These are phyloP conservation scores for Paxillus ammoniavirescens DNA, from an alignment of 768 basidiomycete species.

Conservation along the genomic window DNA sequence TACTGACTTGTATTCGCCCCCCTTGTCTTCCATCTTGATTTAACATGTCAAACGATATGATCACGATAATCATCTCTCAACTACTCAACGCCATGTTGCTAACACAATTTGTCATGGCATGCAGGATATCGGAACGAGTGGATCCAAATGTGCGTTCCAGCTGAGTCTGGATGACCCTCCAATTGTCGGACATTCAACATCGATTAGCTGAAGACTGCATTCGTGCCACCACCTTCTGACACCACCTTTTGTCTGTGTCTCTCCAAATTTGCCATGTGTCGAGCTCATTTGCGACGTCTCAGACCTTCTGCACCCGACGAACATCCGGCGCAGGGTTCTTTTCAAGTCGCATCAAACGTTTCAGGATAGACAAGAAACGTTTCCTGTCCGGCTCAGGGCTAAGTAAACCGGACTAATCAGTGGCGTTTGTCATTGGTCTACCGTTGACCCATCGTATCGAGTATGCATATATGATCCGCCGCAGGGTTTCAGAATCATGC, in stretches of 20 bases:
- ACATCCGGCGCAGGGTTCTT: constrained; percentile 7
- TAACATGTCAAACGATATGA: constrained; percentile 3
- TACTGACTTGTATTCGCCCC: constrained; percentile 4
- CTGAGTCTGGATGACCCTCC: not conserved
- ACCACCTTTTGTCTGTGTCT: not conserved
- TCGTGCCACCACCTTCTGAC: constrained; percentile 3
- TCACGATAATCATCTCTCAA: constrained; percentile 6
- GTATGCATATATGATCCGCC: constrained; percentile 16
- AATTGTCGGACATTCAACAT: constrained; percentile 23
- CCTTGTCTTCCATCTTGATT: constrained; percentile 14
- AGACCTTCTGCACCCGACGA: constrained; percentile 15
- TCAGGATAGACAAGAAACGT: constrained; percentile 1
- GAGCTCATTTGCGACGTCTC: constrained; percentile 5
- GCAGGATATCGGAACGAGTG: not conserved
- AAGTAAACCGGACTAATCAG: constrained; percentile 7
- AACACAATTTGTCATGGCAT: not conserved
- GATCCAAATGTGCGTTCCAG: not conserved
- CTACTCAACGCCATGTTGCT: not conserved
- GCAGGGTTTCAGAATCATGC: constrained; percentile 15
- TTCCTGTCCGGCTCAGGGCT: constrained; percentile 21
- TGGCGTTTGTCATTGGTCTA: not conserved
- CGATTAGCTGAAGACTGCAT: constrained; percentile 5
- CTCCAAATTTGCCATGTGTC: constrained; percentile 13
- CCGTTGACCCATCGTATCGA: constrained; percentile 6
- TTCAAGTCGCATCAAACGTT: constrained; percentile 9